Conservation (phyloP, 768 basidiomycete species). For the Pisolithus orientalis region DNA sequence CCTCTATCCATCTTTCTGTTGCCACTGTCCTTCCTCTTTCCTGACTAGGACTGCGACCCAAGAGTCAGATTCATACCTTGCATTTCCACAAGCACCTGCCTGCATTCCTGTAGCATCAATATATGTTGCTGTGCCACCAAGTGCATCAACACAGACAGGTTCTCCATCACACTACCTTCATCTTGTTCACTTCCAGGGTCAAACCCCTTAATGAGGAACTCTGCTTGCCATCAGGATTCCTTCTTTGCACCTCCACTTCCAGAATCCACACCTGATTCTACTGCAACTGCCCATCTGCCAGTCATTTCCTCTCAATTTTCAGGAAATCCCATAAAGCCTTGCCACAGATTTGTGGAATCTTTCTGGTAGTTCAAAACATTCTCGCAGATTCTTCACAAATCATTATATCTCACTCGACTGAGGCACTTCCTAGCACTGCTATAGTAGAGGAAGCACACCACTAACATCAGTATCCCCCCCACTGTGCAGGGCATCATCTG, state of each 20-base stretch:
- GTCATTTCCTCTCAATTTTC: background rate
- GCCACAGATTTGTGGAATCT: constrained; percentile 18
- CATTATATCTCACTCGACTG: constrained; percentile 20
- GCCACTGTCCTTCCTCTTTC: constrained; percentile 25
- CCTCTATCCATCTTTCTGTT: constrained; percentile 27
- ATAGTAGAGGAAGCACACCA: constrained; percentile 15
- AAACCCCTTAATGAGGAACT: constrained; percentile 22
- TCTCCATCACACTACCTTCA: constrained; percentile 7
- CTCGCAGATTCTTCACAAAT: constrained; percentile 24
- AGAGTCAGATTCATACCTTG: constrained; percentile 39
- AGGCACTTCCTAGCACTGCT: constrained; percentile 24
- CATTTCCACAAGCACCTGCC: constrained; percentile 45
- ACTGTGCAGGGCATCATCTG: constrained; percentile 24
- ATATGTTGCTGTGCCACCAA: constrained; percentile 10
- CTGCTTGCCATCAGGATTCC: constrained; percentile 2
- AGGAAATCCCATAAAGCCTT: constrained; percentile 8
- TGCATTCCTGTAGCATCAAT: constrained; percentile 33
- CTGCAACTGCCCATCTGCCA: background rate
- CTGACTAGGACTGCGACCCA: constrained; percentile 26
- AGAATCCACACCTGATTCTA: background rate
- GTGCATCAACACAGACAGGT: constrained; percentile 8
- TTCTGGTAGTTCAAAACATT: constrained; percentile 28
- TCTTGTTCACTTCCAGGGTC: constrained; percentile 20
- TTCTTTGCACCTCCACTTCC: background rate
- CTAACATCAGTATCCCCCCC: constrained; percentile 14